Evolutionary conservation across 2,329 filamentous ascomycete genomes (phyloP).

Genomic region (Pyricularia sp.): DNA sequence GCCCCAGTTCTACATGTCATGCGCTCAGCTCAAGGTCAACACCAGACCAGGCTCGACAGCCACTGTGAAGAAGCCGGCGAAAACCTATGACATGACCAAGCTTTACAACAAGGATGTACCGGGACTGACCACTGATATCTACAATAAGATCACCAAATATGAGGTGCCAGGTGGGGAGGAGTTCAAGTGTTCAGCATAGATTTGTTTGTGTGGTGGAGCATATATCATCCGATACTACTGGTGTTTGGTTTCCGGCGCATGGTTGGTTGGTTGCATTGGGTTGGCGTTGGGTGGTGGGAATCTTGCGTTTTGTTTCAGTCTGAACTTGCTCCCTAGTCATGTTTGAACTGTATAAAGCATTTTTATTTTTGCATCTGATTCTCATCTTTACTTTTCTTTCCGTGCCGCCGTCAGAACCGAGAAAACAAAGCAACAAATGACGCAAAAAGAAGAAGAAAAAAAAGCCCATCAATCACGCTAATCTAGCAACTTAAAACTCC

Average conservation of each 20-base stretch:
- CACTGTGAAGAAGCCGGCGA: background rate
- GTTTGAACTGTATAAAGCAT: background rate
- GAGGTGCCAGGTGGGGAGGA: background rate
- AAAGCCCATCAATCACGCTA: background rate
- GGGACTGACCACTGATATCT: background rate
- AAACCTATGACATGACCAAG: background rate
- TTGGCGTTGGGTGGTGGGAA: background rate
- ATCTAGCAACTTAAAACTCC: background rate
- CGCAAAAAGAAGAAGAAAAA: no score
- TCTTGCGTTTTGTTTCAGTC: background rate
- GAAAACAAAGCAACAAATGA: background rate
- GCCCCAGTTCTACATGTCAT: slow-evolving; percentile 15
- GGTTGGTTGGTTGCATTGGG: background rate
- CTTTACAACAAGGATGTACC: background rate
- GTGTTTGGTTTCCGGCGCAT: background rate
- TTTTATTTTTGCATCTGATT: background rate
- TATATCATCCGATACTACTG: background rate
- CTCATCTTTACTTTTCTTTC: background rate
- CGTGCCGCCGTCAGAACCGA: background rate
- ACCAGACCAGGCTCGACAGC: background rate
- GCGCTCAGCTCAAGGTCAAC: slow-evolving; percentile 5
- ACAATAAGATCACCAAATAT: background rate
- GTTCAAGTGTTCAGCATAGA: background rate
- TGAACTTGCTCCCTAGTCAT: background rate
- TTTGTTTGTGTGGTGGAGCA: background rate